These are phyloP conservation scores for Microbotryum violaceum DNA, from an alignment of 1,284 basidiomycete species.

Conservation along the genomic window DNA sequence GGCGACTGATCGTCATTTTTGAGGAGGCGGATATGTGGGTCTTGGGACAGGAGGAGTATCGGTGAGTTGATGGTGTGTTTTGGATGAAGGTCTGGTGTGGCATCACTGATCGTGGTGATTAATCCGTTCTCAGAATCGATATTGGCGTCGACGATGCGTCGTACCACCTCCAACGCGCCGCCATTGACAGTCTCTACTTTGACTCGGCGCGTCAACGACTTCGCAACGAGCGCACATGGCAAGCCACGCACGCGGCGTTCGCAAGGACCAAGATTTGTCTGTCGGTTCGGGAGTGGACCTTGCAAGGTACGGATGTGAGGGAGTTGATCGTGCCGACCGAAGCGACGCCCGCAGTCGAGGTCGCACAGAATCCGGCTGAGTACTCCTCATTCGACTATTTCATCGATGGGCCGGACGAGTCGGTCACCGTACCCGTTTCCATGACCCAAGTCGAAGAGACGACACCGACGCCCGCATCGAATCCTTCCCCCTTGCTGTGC, in stretches of 20 bases:
- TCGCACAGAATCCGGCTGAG: background rate
- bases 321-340: slow-evolving; percentile 18
- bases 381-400: too few relatives aligned
- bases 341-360: background rate
- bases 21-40: slow-evolving; percentile 23
- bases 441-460: too few relatives aligned
- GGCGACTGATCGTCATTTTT: slow-evolving; percentile 19
- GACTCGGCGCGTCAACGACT: slow-evolving; percentile 20
- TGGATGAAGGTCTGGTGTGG: too few relatives aligned
- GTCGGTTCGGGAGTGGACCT: slow-evolving; percentile 17
- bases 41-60: slow-evolving; percentile 16
- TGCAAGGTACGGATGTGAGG: slow-evolving; percentile 26
- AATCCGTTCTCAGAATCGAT: slow-evolving; percentile 16
- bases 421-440: too few relatives aligned
- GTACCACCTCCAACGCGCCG: slow-evolving; percentile 14
- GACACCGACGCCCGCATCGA: background rate
- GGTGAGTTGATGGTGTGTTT: slow-evolving; percentile 5
- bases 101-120: too few relatives aligned
- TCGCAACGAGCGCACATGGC: slow-evolving; percentile 11
- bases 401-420: too few relatives aligned
- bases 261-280: background rate
- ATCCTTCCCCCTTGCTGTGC: slow-evolving; percentile 17
- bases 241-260: slow-evolving; percentile 3
- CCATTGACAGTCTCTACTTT: slow-evolving; percentile 23
- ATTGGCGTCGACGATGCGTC: slow-evolving; percentile 23